Conservation (phyloP, 768 basidiomycete species). For the Hericium alpestre region DNA sequence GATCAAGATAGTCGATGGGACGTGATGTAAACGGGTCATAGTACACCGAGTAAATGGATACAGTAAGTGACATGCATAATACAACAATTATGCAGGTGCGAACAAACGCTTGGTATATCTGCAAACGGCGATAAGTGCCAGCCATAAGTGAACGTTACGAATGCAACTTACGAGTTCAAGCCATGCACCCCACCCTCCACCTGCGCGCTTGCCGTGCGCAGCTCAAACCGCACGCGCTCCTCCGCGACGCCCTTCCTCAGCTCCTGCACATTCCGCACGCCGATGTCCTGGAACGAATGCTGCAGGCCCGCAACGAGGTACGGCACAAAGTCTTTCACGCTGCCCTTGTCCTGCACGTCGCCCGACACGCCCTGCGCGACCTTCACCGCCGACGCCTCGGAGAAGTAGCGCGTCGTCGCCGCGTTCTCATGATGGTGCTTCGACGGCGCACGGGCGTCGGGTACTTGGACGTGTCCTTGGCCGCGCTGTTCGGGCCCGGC, state of each 20-base stretch:
- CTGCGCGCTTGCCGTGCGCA: slow-evolving; percentile 91
- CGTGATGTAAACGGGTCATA: neutral
- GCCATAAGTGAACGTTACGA: slow-evolving; percentile 6
- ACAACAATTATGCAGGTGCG: slow-evolving; percentile 14
- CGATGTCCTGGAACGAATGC: slow-evolving; percentile 92
- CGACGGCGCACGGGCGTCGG: slow-evolving; percentile 30
- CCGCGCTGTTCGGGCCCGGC: slow-evolving; percentile 22
- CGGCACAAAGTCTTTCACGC: slow-evolving; percentile 84
- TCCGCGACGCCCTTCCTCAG: slow-evolving; percentile 55
- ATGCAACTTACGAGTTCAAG: slow-evolving; percentile 71
- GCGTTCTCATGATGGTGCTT: slow-evolving; percentile 68
- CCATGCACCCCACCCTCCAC: slow-evolving; percentile 95
- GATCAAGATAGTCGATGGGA: neutral
- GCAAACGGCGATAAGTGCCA: neutral
- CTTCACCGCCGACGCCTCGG: slow-evolving; percentile 84
- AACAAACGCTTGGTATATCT: slow-evolving; percentile 53
- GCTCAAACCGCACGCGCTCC: slow-evolving; percentile 77
- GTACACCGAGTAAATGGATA: neutral
- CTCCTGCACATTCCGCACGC: slow-evolving; percentile 55
- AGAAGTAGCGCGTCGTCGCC: slow-evolving; percentile 93
- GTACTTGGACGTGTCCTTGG: slow-evolving; percentile 29
- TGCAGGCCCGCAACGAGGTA: slow-evolving; percentile 76
- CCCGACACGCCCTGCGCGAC: slow-evolving; percentile 96
- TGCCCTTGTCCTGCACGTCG: slow-evolving; percentile 96
- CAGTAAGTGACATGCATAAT: neutral